Conservation (phyloP, 2,329 filamentous ascomycete genomes). For the Colletotrichum cuscutae region DNA sequence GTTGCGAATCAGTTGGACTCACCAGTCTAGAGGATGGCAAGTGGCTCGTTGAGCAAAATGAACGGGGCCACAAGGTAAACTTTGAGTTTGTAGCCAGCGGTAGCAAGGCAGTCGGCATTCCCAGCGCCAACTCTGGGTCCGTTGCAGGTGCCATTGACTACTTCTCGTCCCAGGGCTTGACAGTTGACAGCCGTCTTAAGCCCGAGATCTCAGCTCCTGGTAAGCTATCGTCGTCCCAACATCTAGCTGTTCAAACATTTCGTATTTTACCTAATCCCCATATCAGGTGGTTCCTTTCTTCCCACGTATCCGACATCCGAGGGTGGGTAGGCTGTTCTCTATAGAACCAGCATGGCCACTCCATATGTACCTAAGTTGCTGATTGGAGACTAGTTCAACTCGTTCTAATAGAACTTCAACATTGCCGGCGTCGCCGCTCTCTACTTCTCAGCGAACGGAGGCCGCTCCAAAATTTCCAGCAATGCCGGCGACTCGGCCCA, state of each 20-base stretch:
- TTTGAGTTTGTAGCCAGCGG: neutral
- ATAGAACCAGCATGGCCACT: neutral
- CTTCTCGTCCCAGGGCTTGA: slow-evolving; percentile 70
- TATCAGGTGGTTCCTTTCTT: neutral
- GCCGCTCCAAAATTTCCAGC: neutral
- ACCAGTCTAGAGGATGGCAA: slow-evolving; percentile 14
- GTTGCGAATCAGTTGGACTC: neutral
- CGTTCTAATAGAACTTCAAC: neutral
- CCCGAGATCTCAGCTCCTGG: slow-evolving; percentile 66
- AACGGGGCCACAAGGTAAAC: neutral
- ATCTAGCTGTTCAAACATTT: too few relatives aligned
- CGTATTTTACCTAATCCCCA: neutral
- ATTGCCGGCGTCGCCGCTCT: neutral
- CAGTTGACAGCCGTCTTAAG: slow-evolving; percentile 66
- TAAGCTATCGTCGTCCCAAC: neutral
- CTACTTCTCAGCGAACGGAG: neutral
- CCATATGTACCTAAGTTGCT: neutral
- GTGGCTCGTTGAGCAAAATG: slow-evolving; percentile 19
- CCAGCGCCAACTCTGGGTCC: neutral
- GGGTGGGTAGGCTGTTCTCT: neutral
- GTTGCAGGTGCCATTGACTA: slow-evolving; percentile 44
- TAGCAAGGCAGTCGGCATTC: neutral
- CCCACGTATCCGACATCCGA: neutral
- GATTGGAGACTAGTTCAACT: rapidly evolving
- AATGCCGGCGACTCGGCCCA: slow-evolving; percentile 4